phyloP scores from a whole-genome alignment of 1,139 yeast species.

The Candida neerlandica region DNA sequence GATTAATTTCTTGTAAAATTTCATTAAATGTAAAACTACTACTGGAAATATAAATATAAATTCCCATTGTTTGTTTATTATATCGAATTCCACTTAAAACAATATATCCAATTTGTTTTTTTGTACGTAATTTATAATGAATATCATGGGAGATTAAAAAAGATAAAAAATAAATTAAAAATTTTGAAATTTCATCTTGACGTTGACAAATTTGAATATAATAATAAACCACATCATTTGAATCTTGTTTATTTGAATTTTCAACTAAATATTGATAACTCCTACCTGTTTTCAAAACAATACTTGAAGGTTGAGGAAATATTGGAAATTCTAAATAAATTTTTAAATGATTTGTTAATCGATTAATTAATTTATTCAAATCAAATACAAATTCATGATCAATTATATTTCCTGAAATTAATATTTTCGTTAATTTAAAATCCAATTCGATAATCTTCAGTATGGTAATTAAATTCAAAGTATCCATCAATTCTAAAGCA shows the following conservation, averaged over 20 bases:
- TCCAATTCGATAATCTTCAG: slow-evolving; percentile 20
- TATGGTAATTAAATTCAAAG: slow-evolving; percentile 24
- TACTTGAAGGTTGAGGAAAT: slow-evolving; percentile 28
- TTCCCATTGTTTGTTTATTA: slow-evolving; percentile 55
- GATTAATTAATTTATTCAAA: slow-evolving; percentile 19
- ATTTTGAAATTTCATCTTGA: slow-evolving; percentile 28
- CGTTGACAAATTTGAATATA: slow-evolving; percentile 60
- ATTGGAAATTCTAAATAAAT: not conserved
- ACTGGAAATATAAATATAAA: slow-evolving; percentile 50
- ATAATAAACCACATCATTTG: slow-evolving; percentile 49
- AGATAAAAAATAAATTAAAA: slow-evolving; percentile 48
- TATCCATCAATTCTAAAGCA: slow-evolving; percentile 31
- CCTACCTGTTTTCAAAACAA: slow-evolving; percentile 35
- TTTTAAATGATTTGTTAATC: slow-evolving; percentile 18
- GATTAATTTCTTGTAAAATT: slow-evolving; percentile 46
- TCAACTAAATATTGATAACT: slow-evolving; percentile 29
- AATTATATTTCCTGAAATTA: slow-evolving; percentile 56
- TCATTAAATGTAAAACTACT: slow-evolving; percentile 33
- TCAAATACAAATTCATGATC: slow-evolving; percentile 14
- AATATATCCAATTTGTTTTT: slow-evolving; percentile 48
- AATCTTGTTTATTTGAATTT: slow-evolving; percentile 41
- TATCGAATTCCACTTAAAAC: slow-evolving; percentile 57
- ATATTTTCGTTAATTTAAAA: slow-evolving; percentile 36
- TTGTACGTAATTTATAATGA: slow-evolving; percentile 49
- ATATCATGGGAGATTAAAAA: slow-evolving; percentile 44